A percentile compares a stretch with the other conserved stretches of the same genome.
These are phyloP conservation scores for Arabidopsis suecica DNA, from an alignment of 345 rosid species.

Conservation along the genomic window DNA sequence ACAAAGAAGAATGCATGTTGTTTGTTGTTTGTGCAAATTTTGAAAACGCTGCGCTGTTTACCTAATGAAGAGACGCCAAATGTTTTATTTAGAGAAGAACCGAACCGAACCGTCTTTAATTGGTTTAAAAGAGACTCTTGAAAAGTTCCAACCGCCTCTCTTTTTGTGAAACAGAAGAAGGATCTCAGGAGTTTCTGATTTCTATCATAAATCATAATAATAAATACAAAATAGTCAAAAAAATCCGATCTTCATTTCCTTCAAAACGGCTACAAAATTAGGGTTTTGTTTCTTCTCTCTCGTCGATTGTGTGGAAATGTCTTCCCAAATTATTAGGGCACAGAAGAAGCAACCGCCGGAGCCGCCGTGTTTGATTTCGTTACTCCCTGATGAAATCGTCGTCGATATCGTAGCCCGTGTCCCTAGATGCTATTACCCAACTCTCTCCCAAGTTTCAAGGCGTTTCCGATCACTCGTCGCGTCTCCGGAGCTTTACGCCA, in stretches of 20 bases:
- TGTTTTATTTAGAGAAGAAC: neutral
- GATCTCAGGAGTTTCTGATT: neutral
- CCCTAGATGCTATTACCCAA: constrained; percentile 24
- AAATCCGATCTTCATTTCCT: neutral
- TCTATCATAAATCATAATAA: neutral
- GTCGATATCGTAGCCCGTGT: constrained; percentile 34
- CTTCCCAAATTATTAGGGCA: constrained; percentile 35
- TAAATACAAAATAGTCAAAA: neutral
- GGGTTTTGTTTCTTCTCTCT: constrained; percentile 1
- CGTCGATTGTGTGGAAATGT: constrained; percentile 23
- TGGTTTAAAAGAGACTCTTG: neutral
- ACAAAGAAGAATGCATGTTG: neutral
- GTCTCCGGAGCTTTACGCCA: constrained; percentile 27
- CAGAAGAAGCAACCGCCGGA: constrained; percentile 30
- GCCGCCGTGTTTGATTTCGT: constrained; percentile 18
- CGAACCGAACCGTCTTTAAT: constrained; percentile 15
- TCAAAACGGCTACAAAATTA: constrained; percentile 10
- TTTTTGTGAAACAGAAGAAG: neutral
- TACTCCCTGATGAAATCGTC: constrained; percentile 38
- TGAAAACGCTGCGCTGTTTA: constrained; percentile 5
- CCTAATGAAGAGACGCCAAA: neutral
- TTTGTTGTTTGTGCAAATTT: neutral
- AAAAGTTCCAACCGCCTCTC: constrained; percentile 6
- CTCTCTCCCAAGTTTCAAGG: constrained; percentile 24
- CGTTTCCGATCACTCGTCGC: constrained; percentile 39